Evolutionary conservation across 768 basidiomycete genomes (phyloP).

Genomic region (Kwoniella sp.): DNA sequence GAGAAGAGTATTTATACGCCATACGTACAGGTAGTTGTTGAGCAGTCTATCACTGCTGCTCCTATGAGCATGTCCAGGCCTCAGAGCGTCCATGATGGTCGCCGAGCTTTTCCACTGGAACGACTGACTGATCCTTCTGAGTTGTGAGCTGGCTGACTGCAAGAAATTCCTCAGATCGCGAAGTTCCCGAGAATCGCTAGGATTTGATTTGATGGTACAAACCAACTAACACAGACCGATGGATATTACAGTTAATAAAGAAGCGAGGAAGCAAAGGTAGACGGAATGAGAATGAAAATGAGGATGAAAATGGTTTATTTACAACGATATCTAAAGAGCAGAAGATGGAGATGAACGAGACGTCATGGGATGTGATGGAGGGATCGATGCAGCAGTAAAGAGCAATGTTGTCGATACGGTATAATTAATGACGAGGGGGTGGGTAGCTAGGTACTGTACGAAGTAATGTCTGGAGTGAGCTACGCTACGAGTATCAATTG

Average conservation of each 20-base stretch:
- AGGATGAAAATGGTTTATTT: too few species aligned
- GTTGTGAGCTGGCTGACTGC: too few species aligned
- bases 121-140: neutral
- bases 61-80: constrained; percentile 53
- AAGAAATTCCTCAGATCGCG: too few species aligned
- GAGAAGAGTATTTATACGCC: too few species aligned
- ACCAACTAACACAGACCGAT: too few species aligned
- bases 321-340: neutral
- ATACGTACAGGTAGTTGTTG: constrained; percentile 54
- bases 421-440: neutral
- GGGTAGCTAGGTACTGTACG: neutral
- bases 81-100: constrained; percentile 48
- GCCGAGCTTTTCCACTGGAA: neutral
- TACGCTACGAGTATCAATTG: neutral
- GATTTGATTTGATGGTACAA: too few species aligned
- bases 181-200: too few species aligned
- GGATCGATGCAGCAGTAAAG: neutral
- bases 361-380: neutral
- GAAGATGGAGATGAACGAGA: neutral
- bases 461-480: constrained; percentile 1
- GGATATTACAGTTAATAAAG: too few species aligned
- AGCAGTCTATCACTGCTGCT: constrained; percentile 53
- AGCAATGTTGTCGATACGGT: constrained; percentile 3
- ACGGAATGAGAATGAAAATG: neutral
- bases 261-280: neutral